Evolutionary conservation across 2,329 filamentous ascomycete genomes (phyloP).

Genomic region (Alternaria ethzedia): DNA sequence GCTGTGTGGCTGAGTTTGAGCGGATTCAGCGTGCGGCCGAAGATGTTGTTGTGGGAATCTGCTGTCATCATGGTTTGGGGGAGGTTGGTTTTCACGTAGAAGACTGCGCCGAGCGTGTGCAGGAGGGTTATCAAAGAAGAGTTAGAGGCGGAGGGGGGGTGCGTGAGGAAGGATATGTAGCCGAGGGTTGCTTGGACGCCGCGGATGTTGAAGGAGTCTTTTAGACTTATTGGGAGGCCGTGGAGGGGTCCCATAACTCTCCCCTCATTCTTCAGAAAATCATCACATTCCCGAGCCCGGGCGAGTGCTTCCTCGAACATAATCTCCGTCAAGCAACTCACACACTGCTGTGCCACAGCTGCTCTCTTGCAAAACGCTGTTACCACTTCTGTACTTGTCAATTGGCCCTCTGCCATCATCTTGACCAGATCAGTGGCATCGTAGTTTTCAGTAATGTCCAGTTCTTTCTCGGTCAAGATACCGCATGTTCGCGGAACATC

Average conservation of each 20-base stretch:
- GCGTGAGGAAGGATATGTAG: constrained; percentile 56
- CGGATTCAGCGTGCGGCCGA: constrained; percentile 69
- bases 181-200: constrained; percentile 65
- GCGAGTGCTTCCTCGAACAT: constrained; percentile 51
- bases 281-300: constrained; percentile 48
- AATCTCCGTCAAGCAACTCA: constrained; percentile 55
- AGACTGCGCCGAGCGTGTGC: constrained; percentile 53
- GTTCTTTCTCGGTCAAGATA: constrained; percentile 39
- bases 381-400: constrained; percentile 53
- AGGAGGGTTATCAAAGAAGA: constrained; percentile 48
- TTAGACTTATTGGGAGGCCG: constrained; percentile 63
- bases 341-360: constrained; percentile 64
- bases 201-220: constrained; percentile 68
- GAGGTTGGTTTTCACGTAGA: constrained; percentile 62
- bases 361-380: constrained; percentile 62
- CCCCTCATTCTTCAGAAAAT: constrained; percentile 44
- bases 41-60: constrained; percentile 67
- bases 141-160: constrained; percentile 41
- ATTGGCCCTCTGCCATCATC: constrained; percentile 28
- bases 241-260: constrained; percentile 59
- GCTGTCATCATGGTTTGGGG: constrained; percentile 56
- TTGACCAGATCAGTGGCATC: constrained; percentile 43
- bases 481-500: constrained; percentile 39
- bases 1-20: constrained; percentile 65
- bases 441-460: constrained; percentile 44